Conservation (phyloP, 306 rosid genomes). For the Lathyrus aphaca region DNA sequence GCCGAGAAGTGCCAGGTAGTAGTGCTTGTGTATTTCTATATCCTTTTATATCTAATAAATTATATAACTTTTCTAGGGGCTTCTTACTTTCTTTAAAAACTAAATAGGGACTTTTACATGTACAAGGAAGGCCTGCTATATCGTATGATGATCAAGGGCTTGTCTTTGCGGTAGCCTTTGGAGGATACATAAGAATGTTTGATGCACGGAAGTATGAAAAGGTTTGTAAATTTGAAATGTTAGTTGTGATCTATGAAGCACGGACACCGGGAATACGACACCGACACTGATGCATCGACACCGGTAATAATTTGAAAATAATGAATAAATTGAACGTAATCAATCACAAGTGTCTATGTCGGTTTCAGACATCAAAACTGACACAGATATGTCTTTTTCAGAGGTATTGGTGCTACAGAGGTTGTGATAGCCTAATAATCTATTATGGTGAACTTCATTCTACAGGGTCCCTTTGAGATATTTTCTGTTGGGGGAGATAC, state of each 20-base stretch:
- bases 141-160: constrained; percentile 95
- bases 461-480: constrained; percentile 89
- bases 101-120: constrained; percentile 80
- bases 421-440: constrained; percentile 19
- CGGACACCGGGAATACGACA: too few relatives aligned
- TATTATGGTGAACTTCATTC: constrained; percentile 42
- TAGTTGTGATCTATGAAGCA: background rate
- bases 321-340: too few relatives aligned
- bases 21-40: constrained; percentile 33
- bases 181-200: constrained; percentile 87
- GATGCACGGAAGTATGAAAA: constrained; percentile 88
- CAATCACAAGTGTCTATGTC: too few relatives aligned
- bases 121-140: constrained; percentile 96
- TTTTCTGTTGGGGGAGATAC: constrained; percentile 88
- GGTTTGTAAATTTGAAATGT: constrained; percentile 54
- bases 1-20: constrained; percentile 92
- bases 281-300: too few relatives aligned
- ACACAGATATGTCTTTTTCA: too few relatives aligned
- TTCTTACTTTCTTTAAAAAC: constrained; percentile 36
- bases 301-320: too few relatives aligned
- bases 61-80: constrained; percentile 31
- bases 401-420: too few relatives aligned
- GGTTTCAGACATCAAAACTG: too few relatives aligned
- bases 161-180: constrained; percentile 90
- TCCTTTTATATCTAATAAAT: constrained; percentile 31